These are phyloP conservation scores for Saturnispora mendoncae DNA, from an alignment of 805 yeast genomes.

Conservation along the genomic window DNA sequence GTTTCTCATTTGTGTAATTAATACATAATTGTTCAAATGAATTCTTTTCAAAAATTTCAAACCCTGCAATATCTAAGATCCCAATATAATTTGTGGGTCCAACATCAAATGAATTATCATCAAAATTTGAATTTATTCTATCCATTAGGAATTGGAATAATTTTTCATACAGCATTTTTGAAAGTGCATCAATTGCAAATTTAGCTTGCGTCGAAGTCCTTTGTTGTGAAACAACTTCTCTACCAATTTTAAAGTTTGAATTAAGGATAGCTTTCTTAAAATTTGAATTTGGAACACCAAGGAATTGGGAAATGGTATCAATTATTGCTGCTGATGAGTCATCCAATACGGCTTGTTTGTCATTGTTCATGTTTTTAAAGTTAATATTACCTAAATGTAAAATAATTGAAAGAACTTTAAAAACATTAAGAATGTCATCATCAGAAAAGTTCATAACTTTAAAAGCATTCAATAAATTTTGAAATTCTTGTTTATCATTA, in stretches of 20 bases:
- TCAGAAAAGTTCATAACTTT: conserved; percentile 60
- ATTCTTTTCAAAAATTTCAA: conserved; percentile 48
- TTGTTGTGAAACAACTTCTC: conserved; percentile 74
- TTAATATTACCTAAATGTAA: conserved; percentile 81
- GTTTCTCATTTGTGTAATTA: conserved; percentile 51
- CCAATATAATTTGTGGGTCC: conserved; percentile 40
- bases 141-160: conserved; percentile 70
- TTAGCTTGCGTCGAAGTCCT: conserved; percentile 73
- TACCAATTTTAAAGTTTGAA: conserved; percentile 88
- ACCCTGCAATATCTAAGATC: conserved; percentile 54
- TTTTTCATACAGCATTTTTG: conserved; percentile 80
- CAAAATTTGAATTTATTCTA: conserved; percentile 61
- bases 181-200: conserved; percentile 73
- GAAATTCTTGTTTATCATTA: conserved; percentile 66
- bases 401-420: conserved; percentile 62
- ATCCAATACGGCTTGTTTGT: conserved; percentile 69
- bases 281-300: conserved; percentile 48
- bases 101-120: conserved; percentile 10
- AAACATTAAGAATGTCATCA: conserved; percentile 47
- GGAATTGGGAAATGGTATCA: conserved; percentile 44
- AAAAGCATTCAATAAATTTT: conserved; percentile 56
- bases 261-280: conserved; percentile 54
- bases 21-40: conserved; percentile 55
- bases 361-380: conserved; percentile 43
- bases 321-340: conserved; percentile 40